A percentile compares a stretch with the other conserved stretches of the same genome.
Conservation (phyloP, 352 stramenopile genomes). For the Globisporangium viniferum region DNA sequence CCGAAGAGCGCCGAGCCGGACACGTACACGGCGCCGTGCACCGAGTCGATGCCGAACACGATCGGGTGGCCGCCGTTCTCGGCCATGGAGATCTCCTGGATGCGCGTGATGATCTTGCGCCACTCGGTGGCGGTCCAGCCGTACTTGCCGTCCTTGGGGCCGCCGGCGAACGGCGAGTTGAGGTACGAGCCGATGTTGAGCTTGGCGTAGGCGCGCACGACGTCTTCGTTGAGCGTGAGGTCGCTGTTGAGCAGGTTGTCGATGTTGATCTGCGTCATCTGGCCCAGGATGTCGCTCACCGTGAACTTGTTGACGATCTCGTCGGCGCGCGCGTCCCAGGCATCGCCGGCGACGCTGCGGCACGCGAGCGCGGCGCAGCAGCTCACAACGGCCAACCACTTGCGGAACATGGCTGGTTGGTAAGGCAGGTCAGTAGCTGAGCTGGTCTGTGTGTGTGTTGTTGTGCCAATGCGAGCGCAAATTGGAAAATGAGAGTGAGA, state of each 20-base stretch:
- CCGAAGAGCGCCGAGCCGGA: conserved; percentile 73
- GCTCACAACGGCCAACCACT: conserved; percentile 27
- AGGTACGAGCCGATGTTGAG: conserved; percentile 88
- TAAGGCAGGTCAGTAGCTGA: neutral
- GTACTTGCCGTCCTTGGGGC: conserved; percentile 27
- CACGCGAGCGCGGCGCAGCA: conserved; percentile 28
- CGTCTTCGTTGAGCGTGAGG: conserved; percentile 35
- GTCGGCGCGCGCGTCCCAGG: conserved; percentile 36
- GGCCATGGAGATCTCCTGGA: conserved; percentile 76
- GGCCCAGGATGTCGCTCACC: conserved; percentile 63
- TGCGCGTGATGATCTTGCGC: conserved; percentile 60
- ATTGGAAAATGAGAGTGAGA: conserved; percentile 13
- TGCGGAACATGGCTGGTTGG: conserved; percentile 13
- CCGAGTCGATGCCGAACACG: conserved; percentile 88
- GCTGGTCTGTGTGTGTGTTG: neutral
- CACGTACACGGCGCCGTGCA: conserved; percentile 90
- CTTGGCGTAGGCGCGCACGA: conserved; percentile 55
- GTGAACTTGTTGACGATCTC: conserved; percentile 52
- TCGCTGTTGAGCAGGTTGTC: conserved; percentile 45
- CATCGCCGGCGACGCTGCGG: conserved; percentile 20
- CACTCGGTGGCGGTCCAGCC: conserved; percentile 52
- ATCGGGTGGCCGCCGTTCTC: conserved; percentile 62
- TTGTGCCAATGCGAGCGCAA: conserved; percentile 2
- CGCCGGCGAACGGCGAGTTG: conserved; percentile 58
- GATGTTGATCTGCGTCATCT: conserved; percentile 88